phyloP scores from a whole-genome alignment of 1,284 basidiomycete genomes.

The Malassezia pachydermatis region DNA sequence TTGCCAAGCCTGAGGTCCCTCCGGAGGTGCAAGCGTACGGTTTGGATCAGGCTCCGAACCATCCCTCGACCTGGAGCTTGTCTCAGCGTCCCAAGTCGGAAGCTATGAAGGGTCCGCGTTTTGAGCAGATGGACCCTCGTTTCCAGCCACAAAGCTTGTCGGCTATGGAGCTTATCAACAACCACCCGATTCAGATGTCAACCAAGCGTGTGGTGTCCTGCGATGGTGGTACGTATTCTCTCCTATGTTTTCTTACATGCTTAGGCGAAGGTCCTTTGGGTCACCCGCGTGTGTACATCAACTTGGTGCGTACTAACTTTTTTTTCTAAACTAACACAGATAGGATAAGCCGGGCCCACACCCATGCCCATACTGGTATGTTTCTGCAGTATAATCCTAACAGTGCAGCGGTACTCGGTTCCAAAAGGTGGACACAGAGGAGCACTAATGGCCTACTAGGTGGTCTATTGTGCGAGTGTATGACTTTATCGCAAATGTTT shows the following conservation, averaged over 20 bases:
- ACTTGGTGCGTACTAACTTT: slow-evolving; percentile 52
- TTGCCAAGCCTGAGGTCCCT: slow-evolving; percentile 26
- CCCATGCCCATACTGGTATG: slow-evolving; percentile 32
- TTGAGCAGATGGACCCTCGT: slow-evolving; percentile 76
- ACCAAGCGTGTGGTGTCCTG: slow-evolving; percentile 72
- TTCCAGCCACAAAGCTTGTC: slow-evolving; percentile 76
- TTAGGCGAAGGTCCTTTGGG: slow-evolving; percentile 83
- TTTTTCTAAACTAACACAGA: not conserved
- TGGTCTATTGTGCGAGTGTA: no score
- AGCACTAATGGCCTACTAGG: slow-evolving; percentile 2
- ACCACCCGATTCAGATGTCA: slow-evolving; percentile 73
- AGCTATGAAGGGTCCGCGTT: slow-evolving; percentile 59
- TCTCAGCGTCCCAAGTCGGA: slow-evolving; percentile 53
- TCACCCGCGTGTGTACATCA: slow-evolving; percentile 91
- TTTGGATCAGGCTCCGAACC: slow-evolving; percentile 28
- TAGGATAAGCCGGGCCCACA: slow-evolving; percentile 49
- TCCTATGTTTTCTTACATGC: not conserved
- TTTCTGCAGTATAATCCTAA: not conserved
- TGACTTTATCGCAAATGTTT: no score
- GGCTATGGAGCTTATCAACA: slow-evolving; percentile 74
- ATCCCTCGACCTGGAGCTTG: slow-evolving; percentile 20
- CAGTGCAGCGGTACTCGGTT: slow-evolving; percentile 17
- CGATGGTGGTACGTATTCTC: slow-evolving; percentile 56
- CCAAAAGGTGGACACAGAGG: slow-evolving; percentile 8
- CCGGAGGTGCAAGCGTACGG: slow-evolving; percentile 14